Evolutionary conservation across 73 alveolate species (phyloP).

Genomic region (Diophrys appendiculata): DNA sequence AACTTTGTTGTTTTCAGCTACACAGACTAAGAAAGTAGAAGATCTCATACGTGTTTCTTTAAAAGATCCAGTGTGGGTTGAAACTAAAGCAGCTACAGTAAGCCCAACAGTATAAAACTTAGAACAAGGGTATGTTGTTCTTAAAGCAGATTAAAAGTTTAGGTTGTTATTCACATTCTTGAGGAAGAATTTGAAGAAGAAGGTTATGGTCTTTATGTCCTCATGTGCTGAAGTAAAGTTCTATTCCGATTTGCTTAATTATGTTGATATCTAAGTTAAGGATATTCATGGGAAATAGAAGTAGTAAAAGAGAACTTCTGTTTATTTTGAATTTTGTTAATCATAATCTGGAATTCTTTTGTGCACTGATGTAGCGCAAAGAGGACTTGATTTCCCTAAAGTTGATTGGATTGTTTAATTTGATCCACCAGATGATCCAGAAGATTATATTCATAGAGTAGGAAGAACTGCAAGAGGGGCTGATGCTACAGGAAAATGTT

Average conservation of each 20-base stretch:
- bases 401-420: conserved; percentile 96
- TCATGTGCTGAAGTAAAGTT: conserved; percentile 95
- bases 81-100: conserved; percentile 37
- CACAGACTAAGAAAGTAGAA: conserved; percentile 96
- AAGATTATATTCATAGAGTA: conserved; percentile 99
- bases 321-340: conserved; percentile 96
- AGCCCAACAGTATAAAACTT: conserved; percentile 77
- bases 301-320: conserved; percentile 92
- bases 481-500: conserved; percentile 86
- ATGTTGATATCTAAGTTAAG: conserved; percentile 96
- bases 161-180: conserved; percentile 89
- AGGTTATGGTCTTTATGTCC: conserved; percentile 90
- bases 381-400: conserved; percentile 97
- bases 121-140: conserved; percentile 91
- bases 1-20: conserved; percentile 98
- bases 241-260: conserved; percentile 95
- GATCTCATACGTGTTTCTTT: conserved; percentile 90
- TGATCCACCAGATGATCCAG: conserved; percentile 99
- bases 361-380: conserved; percentile 99
- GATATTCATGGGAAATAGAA: conserved; percentile 96
- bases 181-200: conserved; percentile 88
- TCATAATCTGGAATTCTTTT: conserved; percentile 94
- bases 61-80: conserved; percentile 85
- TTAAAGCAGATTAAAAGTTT: conserved; percentile 87
- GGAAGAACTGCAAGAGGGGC: conserved; percentile 99